phyloP scores from a whole-genome alignment of 371 early-diverging fungal genomes.

The Capillidium heterosporum region DNA sequence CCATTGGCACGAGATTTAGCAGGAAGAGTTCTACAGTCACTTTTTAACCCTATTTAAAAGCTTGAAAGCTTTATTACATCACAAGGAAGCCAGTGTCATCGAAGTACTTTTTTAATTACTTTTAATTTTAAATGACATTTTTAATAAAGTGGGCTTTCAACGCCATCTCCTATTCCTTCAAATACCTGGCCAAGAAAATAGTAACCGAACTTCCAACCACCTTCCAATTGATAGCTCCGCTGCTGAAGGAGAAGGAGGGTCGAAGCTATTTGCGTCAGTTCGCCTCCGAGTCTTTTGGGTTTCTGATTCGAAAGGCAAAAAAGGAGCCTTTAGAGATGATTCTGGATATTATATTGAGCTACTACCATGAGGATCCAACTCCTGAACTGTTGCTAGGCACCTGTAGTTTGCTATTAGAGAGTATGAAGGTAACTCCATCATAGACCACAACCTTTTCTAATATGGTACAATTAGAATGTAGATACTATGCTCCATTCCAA shows the following conservation, averaged over 20 bases:
- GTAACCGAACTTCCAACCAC: constrained; percentile 42
- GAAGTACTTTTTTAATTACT: constrained; percentile 28
- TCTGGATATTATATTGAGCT: constrained; percentile 32
- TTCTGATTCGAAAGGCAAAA: constrained; percentile 59
- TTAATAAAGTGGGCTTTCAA: constrained; percentile 51
- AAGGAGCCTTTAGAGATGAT: constrained; percentile 30
- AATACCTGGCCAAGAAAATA: constrained; percentile 57
- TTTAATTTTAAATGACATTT: not conserved
- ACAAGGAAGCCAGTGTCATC: constrained; percentile 44
- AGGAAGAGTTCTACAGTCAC: constrained; percentile 73
- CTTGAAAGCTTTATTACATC: constrained; percentile 41
- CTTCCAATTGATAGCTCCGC: constrained; percentile 47
- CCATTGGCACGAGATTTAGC: constrained; percentile 76
- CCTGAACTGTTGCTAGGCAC: constrained; percentile 49
- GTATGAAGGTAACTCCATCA: constrained; percentile 32
- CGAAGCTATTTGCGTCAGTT: constrained; percentile 69
- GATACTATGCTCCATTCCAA: constrained; percentile 36
- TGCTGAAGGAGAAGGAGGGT: constrained; percentile 40
- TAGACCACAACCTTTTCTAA: not conserved
- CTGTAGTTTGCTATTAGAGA: constrained; percentile 59
- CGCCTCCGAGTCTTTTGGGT: constrained; percentile 81
- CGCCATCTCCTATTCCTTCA: constrained; percentile 76
- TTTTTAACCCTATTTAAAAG: constrained; percentile 37
- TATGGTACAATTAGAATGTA: constrained; percentile 18
- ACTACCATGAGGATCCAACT: constrained; percentile 24